Conservation (phyloP, 1,284 basidiomycete species). For the Cutaneotrichosporon mucoides region DNA sequence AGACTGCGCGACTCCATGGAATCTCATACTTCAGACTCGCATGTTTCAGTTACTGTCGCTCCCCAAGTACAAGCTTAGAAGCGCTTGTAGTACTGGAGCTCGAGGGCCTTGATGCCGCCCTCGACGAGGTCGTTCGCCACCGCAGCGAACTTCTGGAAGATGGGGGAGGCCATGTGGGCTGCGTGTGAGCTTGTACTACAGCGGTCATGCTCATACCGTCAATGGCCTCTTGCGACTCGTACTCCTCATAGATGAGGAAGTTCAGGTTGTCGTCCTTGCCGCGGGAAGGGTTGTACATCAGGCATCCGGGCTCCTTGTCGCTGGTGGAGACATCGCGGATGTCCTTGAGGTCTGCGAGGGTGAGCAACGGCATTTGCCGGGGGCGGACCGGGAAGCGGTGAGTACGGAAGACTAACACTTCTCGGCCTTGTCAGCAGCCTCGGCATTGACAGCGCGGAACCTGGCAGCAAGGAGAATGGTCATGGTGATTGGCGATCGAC, state of each 20-base stretch:
- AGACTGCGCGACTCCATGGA: no score
- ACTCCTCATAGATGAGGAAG: slow-evolving; percentile 18
- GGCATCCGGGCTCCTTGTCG: slow-evolving; percentile 14
- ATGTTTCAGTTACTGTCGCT: no score
- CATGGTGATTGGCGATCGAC: slow-evolving; percentile 9
- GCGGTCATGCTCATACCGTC: slow-evolving; percentile 6
- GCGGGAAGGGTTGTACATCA: slow-evolving; percentile 8
- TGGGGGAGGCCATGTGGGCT: slow-evolving; percentile 12
- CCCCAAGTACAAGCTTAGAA: background rate
- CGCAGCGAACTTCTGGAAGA: slow-evolving; percentile 8
- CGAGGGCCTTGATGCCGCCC: slow-evolving; percentile 8
- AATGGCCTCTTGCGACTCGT: slow-evolving; percentile 9
- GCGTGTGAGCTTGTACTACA: background rate
- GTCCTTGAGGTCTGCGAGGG: slow-evolving; percentile 8
- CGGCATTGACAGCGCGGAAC: slow-evolving; percentile 4
- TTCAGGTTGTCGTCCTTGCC: slow-evolving; percentile 11
- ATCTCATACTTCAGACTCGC: no score
- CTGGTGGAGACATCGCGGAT: slow-evolving; percentile 8
- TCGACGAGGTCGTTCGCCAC: slow-evolving; percentile 3
- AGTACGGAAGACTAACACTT: slow-evolving; percentile 2
- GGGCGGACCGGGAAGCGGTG: no score
- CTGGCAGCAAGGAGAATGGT: slow-evolving; percentile 10
- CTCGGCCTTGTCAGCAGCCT: slow-evolving; percentile 11
- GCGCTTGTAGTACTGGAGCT: slow-evolving; percentile 6
- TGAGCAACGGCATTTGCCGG: no score